Conservation (phyloP, 805 yeast species). For the Myxozyma nipponensis region DNA sequence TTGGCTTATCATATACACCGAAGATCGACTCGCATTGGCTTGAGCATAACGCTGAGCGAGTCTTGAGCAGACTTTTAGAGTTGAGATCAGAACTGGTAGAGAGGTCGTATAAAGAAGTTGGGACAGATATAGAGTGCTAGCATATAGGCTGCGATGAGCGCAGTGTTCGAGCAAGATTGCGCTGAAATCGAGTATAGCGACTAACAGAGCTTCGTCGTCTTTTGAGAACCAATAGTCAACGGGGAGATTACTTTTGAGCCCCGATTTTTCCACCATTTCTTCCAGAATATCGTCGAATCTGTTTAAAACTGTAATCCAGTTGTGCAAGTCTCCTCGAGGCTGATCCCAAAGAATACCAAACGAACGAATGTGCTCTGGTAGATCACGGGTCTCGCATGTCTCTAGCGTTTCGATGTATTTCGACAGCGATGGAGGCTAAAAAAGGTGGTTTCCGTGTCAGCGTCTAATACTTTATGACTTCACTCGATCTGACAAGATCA, state of each 20-base stretch:
- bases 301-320: conserved; percentile 75
- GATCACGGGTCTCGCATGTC: conserved; percentile 16
- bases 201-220: conserved; percentile 47
- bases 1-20: conserved; percentile 45
- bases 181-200: conserved; percentile 59
- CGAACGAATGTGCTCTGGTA: conserved; percentile 11
- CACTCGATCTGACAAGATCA: background rate
- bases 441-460: too few species aligned
- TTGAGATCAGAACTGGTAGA: conserved; percentile 53
- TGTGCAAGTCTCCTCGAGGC: conserved; percentile 64
- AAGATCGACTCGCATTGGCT: conserved; percentile 42
- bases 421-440: conserved; percentile 23
- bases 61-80: conserved; percentile 57
- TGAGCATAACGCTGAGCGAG: conserved; percentile 59
- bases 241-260: conserved; percentile 45
- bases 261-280: conserved; percentile 50
- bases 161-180: conserved; percentile 64
- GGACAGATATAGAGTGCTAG: conserved; percentile 42
- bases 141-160: conserved; percentile 60
- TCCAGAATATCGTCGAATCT: conserved; percentile 68
- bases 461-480: background rate
- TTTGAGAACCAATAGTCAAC: conserved; percentile 45
- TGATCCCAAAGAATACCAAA: conserved; percentile 23
- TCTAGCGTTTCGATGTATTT: conserved; percentile 15
- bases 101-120: conserved; percentile 57